These are phyloP conservation scores for Kwoniella mangroviensis DNA, from an alignment of 768 basidiomycete species.

Conservation along the genomic window DNA sequence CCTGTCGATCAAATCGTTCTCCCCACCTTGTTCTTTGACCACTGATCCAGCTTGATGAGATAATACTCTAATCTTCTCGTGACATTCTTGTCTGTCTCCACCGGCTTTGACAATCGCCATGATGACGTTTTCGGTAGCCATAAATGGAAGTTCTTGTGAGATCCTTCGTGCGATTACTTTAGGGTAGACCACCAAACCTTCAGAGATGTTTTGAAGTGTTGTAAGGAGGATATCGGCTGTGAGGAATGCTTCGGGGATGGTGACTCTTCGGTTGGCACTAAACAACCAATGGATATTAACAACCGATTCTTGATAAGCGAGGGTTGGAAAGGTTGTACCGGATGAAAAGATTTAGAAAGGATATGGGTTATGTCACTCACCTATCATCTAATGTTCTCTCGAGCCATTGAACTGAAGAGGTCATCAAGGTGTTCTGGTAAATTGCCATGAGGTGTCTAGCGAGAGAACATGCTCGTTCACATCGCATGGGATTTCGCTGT, in stretches of 20 bases:
- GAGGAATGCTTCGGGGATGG: conserved; percentile 94
- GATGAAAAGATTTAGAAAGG: too few relatives aligned
- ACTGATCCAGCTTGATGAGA: conserved; percentile 93
- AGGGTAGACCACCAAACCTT: conserved; percentile 99
- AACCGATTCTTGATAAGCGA: background rate
- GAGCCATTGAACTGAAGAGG: conserved; percentile 94
- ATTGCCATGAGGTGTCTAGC: conserved; percentile 94
- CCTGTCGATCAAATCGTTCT: conserved; percentile 93
- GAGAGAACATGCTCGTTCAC: conserved; percentile 93
- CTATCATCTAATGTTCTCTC: conserved; percentile 97
- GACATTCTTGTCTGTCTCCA: conserved; percentile 94
- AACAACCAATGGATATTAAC: background rate
- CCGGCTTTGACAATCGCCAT: conserved; percentile 95
- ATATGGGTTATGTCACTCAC: conserved; percentile 57
- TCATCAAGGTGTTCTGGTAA: conserved; percentile 96
- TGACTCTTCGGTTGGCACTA: conserved; percentile 94
- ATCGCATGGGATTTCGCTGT: conserved; percentile 94
- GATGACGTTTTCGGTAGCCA: conserved; percentile 99
- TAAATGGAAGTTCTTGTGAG: conserved; percentile 94
- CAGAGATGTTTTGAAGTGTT: conserved; percentile 93
- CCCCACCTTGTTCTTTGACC: conserved; percentile 90
- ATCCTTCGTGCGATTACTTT: conserved; percentile 91
- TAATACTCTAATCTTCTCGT: conserved; percentile 92
- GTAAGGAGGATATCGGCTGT: conserved; percentile 95
- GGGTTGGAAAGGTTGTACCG: background rate